These are phyloP conservation scores for Saussurea involucrata DNA, from an alignment of 129 eudicot species.

Conservation along the genomic window DNA sequence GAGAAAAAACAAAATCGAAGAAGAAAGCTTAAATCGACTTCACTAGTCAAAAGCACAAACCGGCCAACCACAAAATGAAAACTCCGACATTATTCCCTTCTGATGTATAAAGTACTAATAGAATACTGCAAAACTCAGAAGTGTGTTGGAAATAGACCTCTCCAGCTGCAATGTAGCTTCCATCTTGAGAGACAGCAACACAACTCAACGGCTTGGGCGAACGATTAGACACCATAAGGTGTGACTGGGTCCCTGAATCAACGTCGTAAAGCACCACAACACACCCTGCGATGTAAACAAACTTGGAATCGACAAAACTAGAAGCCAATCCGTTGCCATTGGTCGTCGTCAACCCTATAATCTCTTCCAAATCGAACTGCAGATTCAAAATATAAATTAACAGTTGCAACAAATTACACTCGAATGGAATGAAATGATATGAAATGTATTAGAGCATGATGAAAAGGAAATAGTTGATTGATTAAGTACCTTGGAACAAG, in stretches of 20 bases:
- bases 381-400: conserved; percentile 15
- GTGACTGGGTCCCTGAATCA: conserved; percentile 43
- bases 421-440: background rate
- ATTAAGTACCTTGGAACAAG: conserved; percentile 34
- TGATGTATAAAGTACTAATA: background rate
- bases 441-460: background rate
- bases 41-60: background rate
- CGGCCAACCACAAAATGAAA: conserved; percentile 2
- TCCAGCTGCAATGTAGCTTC: conserved; percentile 65
- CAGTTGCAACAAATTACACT: background rate
- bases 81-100: background rate
- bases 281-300: conserved; percentile 64
- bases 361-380: conserved; percentile 65
- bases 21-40: background rate
- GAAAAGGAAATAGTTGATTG: too few relatives aligned
- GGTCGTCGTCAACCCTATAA: conserved; percentile 57
- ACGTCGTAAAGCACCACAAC: conserved; percentile 63
- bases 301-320: conserved; percentile 33
- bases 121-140: background rate
- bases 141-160: conserved; percentile 39
- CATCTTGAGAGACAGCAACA: conserved; percentile 48
- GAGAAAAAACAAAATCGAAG: background rate
- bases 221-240: conserved; percentile 44
- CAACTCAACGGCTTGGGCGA: conserved; percentile 55
- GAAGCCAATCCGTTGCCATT: conserved; percentile 61